These are phyloP conservation scores for Fusarium sp. DNA, from an alignment of 2,329 filamentous ascomycete species.

Conservation along the genomic window DNA sequence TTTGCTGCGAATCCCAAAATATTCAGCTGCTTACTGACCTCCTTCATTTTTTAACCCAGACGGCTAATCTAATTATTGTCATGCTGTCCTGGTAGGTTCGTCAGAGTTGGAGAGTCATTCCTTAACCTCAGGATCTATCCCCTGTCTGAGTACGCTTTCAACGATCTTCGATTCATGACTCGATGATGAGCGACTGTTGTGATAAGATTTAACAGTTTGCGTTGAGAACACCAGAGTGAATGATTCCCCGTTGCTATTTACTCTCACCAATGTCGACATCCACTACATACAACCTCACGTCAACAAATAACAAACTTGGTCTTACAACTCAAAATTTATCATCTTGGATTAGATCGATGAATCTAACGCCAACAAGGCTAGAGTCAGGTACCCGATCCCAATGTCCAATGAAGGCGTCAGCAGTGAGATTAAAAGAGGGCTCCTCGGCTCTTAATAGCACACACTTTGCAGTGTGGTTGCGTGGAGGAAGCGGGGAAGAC, in stretches of 20 bases:
- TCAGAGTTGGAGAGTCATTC: background rate
- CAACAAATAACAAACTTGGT: conserved; percentile 25
- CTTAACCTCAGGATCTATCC: background rate
- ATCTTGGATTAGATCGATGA: conserved; percentile 25
- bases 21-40: conserved; percentile 25
- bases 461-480: conserved; percentile 1
- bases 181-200: background rate
- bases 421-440: conserved; percentile 29
- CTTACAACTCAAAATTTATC: conserved; percentile 25
- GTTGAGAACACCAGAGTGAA: background rate
- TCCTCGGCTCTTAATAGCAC: conserved; percentile 2
- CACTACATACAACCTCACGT: conserved; percentile 31
- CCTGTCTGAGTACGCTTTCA: background rate
- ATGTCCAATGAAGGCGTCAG: conserved; percentile 15
- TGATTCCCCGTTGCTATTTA: conserved; percentile 20
- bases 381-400: conserved; percentile 35
- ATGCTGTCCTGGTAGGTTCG: background rate
- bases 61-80: background rate
- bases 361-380: conserved; percentile 28
- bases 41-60: conserved; percentile 14
- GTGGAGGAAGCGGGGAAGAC: conserved; percentile 26
- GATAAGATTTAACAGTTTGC: background rate
- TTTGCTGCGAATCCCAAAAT: conserved; percentile 3
- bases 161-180: background rate
- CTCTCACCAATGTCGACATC: background rate